Evolutionary conservation across 2,329 filamentous ascomycete species (phyloP), one percentile per base, ranked within the genome.

Genomic region (Dactylellina leptospora): DNA sequence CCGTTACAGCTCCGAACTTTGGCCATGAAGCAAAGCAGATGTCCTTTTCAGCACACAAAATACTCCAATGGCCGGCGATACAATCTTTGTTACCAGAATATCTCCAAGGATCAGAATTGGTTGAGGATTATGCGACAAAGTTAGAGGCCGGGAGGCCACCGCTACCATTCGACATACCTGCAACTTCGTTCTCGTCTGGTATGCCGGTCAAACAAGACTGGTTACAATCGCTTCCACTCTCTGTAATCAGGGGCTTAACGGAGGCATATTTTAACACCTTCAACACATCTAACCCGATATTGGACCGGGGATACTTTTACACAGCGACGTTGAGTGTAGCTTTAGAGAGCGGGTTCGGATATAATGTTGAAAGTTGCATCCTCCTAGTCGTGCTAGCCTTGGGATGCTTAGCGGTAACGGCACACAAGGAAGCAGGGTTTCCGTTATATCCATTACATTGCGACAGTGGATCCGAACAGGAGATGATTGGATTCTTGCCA

Each of bases 181-280:
- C 79, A 20, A 77, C 79, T 10, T 18, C 23, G 2, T 27, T 22
- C 8, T 33, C 36, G 6, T 18, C 20, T 2, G 56, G 23, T 25
- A 33, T 11, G 5, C 4, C 23, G 1, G 77, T 76, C 33, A 74
- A 77, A 11, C 77, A 78, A 0, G 75, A 75, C 23, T 85, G 83
- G 83, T 75, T 85, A 30, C 81, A 83, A 47, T 77, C 78, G 2
- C 78, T 85, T 2, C 82, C 82, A 6, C 76, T 84, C 28, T 80
- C 82, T 0, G 80, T 83, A 40, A 80, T 85, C 59, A 84, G 83
- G 71, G 82, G 82, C 0, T 79, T 85, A n/a, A 81, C 82, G 6
- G 82, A 84, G 77, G 82, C 82, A 0, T 85, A 84, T 70, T 85
- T 85, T 75, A 79, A 81, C n/a, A 83, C 84, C 0, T 85, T 85